These are phyloP conservation scores for Ambrosia hybrid DNA, from an alignment of 140 eudicot genomes.

Conservation along the genomic window DNA sequence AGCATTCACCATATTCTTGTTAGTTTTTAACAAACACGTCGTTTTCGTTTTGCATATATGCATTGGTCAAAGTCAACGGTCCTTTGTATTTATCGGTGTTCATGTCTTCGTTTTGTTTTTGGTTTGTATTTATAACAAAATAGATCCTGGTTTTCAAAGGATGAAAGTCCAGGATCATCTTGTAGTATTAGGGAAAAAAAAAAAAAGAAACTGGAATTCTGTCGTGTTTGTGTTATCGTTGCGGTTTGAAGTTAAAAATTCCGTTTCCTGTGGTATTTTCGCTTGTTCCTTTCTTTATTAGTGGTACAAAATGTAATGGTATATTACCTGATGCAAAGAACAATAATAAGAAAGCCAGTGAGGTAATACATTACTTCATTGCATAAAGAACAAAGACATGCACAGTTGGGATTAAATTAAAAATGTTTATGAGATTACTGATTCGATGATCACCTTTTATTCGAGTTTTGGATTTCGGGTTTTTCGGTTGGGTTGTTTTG, in stretches of 20 bases:
- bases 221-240: constrained; percentile 19
- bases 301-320: no score
- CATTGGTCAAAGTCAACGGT: constrained; percentile 33
- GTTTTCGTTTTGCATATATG: constrained; percentile 55
- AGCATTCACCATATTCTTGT: constrained; percentile 36
- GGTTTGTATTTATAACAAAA: constrained; percentile 23
- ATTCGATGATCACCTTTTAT: no score
- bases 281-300: no score
- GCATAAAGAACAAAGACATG: no score
- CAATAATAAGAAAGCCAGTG: no score
- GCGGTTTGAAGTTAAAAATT: background rate
- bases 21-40: constrained; percentile 42
- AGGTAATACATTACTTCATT: no score
- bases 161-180: constrained; percentile 31
- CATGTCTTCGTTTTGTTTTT: constrained; percentile 7
- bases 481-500: no score
- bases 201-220: background rate
- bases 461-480: no score
- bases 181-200: background rate
- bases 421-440: no score
- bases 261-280: no score
- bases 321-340: no score
- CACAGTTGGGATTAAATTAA: no score
- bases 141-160: constrained; percentile 39
- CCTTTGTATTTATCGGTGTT: constrained; percentile 26